Evolutionary conservation across 768 basidiomycete genomes (phyloP).

Genomic region (Lactarius evosmus): DNA sequence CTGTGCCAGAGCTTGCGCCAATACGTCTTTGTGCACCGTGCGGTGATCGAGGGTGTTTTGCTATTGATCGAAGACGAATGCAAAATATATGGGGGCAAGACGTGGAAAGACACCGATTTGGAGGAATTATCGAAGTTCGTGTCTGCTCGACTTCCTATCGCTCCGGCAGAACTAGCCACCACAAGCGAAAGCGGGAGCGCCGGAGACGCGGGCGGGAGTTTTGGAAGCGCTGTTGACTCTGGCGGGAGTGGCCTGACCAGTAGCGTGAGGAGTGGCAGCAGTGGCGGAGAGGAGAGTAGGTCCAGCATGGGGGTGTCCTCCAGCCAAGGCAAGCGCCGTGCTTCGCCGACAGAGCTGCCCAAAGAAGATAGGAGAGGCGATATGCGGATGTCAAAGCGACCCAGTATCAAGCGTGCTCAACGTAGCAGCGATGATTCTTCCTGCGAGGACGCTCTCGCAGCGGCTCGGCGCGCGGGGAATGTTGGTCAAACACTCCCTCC

Average conservation of each 20-base stretch:
- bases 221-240: slow-evolving; percentile 3
- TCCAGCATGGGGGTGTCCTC: slow-evolving; percentile 21
- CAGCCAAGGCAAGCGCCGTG: slow-evolving; percentile 58
- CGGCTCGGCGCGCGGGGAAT: neutral
- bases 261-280: slow-evolving; percentile 7
- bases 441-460: neutral
- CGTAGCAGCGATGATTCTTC: slow-evolving; percentile 29
- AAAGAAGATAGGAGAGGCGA: slow-evolving; percentile 60
- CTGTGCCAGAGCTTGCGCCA: slow-evolving; percentile 92
- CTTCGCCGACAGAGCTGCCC: slow-evolving; percentile 67
- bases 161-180: neutral
- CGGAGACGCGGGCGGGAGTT: neutral
- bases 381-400: slow-evolving; percentile 57
- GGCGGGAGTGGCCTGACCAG: neutral
- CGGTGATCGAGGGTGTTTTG: slow-evolving; percentile 76
- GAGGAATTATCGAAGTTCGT: slow-evolving; percentile 29
- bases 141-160: slow-evolving; percentile 20
- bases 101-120: slow-evolving; percentile 25
- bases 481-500: neutral
- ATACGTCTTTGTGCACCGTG: slow-evolving; percentile 91
- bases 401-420: slow-evolving; percentile 56
- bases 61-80: slow-evolving; percentile 73
- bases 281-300: slow-evolving; percentile 9
- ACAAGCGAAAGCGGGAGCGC: slow-evolving; percentile 16
- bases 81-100: slow-evolving; percentile 35